Base-by-base conservation (phyloP, 208 protist species). In the Trypanosoma rangeli region DNA sequence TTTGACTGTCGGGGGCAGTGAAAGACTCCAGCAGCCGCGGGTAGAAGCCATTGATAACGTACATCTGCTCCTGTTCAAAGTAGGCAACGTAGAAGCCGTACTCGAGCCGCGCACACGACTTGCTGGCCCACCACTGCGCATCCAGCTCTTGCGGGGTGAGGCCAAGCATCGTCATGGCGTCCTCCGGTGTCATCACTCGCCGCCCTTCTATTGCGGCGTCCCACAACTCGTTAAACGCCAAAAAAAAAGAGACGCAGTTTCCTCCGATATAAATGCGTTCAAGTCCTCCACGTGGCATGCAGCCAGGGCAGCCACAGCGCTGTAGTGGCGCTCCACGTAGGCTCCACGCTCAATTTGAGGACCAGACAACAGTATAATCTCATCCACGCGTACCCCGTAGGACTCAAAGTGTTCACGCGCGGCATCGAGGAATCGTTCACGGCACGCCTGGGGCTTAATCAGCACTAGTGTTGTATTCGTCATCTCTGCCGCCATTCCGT, bases 41-140 rank as follows among this genome's bases (percentile, higher is more conserved):
- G 60, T 89, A 94, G 65, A 88, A 83, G 18, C 90, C 93, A 69
- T 97, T 95, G 28, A 90, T 65, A 1, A 95, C 82, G 64, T 92
- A 94, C 20, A 83, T 7, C 15, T n/a, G 50, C 50, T 78, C 64
- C 48, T 78, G 69, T 35, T 60, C 64, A 39, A 86, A 73, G 49
- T 71, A 74, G 44, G 60, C 55, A 49, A 86, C 79, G 77, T 85
- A 81, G 28, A 83, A 70, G 22, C 83, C 85, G 53, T 68, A 44
- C 33, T 80, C 67, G 31, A 90, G 70, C 65, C 79, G 72, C 9
- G 48, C 66, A 22, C 37, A 50, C 18, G 49, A 61, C n/a, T 75
- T 75, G 16, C 31, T 48, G 8, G 54, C 44, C 71, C 82, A 86
- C 65, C 87, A 93, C 15, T 31, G 69, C 57, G 64, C 44, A 39